Conservation (phyloP, 2,329 filamentous ascomycete species). For the Pseudogymnoascus sp. region DNA sequence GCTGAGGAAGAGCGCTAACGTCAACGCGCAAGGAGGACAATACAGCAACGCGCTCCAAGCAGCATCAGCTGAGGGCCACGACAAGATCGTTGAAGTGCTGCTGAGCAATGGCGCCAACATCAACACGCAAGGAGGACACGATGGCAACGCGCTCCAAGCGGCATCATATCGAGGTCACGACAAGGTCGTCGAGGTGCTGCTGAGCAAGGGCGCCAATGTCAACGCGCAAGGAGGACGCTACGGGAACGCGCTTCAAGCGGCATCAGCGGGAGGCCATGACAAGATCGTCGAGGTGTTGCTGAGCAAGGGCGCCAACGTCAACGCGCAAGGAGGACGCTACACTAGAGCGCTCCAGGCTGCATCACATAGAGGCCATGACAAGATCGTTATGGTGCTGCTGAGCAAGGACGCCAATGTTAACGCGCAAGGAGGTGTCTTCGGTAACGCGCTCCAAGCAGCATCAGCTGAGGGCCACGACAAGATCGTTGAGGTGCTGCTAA, state of each 20-base stretch:
- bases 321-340: slow-evolving; percentile 14
- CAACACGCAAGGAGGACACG: slow-evolving; percentile 12
- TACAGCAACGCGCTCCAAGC: slow-evolving; percentile 18
- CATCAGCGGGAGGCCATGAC: slow-evolving; percentile 14
- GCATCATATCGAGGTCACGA: neutral
- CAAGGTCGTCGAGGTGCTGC: slow-evolving; percentile 12
- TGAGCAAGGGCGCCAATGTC: slow-evolving; percentile 11
- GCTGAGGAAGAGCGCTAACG: too few relatives aligned
- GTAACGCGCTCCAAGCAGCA: slow-evolving; percentile 12
- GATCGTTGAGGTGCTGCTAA: slow-evolving; percentile 25
- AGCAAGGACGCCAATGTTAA: slow-evolving; percentile 20
- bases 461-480: slow-evolving; percentile 15
- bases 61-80: slow-evolving; percentile 13
- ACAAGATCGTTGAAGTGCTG: slow-evolving; percentile 24
- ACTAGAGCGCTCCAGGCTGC: slow-evolving; percentile 20
- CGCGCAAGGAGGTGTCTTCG: neutral
- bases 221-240: slow-evolving; percentile 3
- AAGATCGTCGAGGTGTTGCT: slow-evolving; percentile 25
- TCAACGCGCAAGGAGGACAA: too few relatives aligned
- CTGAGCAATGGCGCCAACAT: slow-evolving; percentile 23
- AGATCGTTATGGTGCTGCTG: slow-evolving; percentile 16
- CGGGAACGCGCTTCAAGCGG: slow-evolving; percentile 12
- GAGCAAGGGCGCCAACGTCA: slow-evolving; percentile 19
- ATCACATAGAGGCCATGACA: slow-evolving; percentile 9
- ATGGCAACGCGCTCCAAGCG: slow-evolving; percentile 11